phyloP scores from a whole-genome alignment of 192 early-diverging fungal genomes.

The Backusella macrospora region DNA sequence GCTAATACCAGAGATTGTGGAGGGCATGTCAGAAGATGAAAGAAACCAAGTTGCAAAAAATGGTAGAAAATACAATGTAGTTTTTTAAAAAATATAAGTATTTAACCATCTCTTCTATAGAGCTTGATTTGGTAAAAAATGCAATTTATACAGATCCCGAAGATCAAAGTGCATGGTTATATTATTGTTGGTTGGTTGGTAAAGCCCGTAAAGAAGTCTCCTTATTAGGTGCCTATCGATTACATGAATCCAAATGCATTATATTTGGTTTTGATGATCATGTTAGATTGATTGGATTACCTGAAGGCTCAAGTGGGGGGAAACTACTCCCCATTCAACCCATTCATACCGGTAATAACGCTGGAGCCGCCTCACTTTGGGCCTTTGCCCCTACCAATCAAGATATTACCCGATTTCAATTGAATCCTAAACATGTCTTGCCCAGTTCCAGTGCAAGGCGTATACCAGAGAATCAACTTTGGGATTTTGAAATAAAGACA shows the following conservation, averaged over 20 bases:
- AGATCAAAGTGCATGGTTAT: slow-evolving; percentile 97
- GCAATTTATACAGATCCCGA: slow-evolving; percentile 96
- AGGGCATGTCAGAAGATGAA: slow-evolving; percentile 48
- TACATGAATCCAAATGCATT: slow-evolving; percentile 18
- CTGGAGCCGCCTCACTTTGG: slow-evolving; percentile 23
- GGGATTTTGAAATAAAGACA: slow-evolving; percentile 2
- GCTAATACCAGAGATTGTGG: slow-evolving; percentile 62
- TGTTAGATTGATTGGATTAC: slow-evolving; percentile 29
- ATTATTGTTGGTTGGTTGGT: slow-evolving; percentile 92
- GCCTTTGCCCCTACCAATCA: background rate
- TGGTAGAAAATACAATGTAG: slow-evolving; percentile 37
- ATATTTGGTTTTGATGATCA: slow-evolving; percentile 46
- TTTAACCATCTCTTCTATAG: no score
- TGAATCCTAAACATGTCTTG: slow-evolving; percentile 15
- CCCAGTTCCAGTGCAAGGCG: background rate
- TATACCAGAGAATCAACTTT: background rate
- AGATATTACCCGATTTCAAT: background rate
- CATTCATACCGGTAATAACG: background rate
- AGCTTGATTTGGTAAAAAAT: slow-evolving; percentile 83
- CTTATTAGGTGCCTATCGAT: slow-evolving; percentile 37
- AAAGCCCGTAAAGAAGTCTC: slow-evolving; percentile 37
- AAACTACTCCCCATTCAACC: background rate
- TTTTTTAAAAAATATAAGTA: no score
- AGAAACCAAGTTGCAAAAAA: slow-evolving; percentile 38
- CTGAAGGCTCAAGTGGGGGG: slow-evolving; percentile 25